phyloP scores from a whole-genome alignment of 371 early-diverging fungal species.

The Enterospora canceri region DNA sequence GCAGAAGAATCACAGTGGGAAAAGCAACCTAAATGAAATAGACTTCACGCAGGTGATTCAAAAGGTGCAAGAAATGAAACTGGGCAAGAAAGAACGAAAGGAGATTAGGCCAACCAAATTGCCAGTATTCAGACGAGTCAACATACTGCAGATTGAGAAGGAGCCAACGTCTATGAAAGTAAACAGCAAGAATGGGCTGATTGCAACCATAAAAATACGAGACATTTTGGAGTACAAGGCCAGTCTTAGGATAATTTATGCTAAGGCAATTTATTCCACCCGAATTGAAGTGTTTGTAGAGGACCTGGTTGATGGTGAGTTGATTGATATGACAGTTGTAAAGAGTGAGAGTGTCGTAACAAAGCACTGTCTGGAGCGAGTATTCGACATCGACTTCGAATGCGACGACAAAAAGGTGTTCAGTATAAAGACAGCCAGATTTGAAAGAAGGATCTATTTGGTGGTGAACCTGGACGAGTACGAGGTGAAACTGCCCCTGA shows the following conservation, averaged over 20 bases:
- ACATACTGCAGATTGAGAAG: neutral
- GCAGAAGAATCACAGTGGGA: too few relatives aligned
- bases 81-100: neutral
- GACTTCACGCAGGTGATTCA: neutral
- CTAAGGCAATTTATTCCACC: neutral
- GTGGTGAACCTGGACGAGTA: neutral
- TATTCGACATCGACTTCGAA: neutral
- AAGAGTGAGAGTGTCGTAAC: neutral
- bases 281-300: neutral
- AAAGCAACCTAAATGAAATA: neutral
- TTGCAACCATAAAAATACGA: neutral
- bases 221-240: neutral
- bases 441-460: slow-evolving; percentile 3
- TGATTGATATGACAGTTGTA: neutral
- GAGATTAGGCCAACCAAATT: neutral
- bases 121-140: neutral
- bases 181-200: neutral
- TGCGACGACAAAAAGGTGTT: neutral
- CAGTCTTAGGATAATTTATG: neutral
- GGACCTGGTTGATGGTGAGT: neutral
- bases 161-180: neutral
- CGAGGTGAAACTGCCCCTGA: slow-evolving; percentile 1
- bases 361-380: neutral
- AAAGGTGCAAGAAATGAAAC: neutral
- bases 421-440: neutral